phyloP scores from a whole-genome alignment of 176 grass and related monocot species.

The Zoysia pacifica region DNA sequence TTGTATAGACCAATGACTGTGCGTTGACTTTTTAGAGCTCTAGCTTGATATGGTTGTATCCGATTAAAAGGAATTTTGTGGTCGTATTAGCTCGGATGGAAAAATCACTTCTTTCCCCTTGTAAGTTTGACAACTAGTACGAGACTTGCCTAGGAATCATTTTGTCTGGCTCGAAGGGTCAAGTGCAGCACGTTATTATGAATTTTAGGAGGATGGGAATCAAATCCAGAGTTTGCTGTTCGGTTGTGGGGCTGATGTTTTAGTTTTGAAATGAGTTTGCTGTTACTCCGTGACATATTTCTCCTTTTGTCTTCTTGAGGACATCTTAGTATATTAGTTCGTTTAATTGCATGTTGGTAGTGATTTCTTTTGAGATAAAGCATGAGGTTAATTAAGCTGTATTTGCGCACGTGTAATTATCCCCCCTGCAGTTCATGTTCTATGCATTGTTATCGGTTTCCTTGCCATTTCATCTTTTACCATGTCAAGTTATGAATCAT shows the following conservation, averaged over 20 bases:
- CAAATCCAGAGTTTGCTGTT: background rate
- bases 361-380: no score
- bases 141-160: no score
- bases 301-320: background rate
- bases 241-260: no score
- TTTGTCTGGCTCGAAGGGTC: background rate
- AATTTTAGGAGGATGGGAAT: background rate
- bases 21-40: background rate
- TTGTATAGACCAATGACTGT: background rate
- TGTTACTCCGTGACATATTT: no score
- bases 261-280: no score
- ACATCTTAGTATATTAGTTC: no score
- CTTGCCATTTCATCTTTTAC: background rate
- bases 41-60: background rate
- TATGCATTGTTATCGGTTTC: background rate
- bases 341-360: background rate
- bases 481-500: background rate
- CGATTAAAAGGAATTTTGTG: slow-evolving; percentile 11
- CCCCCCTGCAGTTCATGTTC: background rate
- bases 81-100: no score
- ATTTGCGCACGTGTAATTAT: background rate
- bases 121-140: no score
- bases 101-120: background rate
- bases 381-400: no score
- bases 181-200: background rate